Evolutionary conservation across 441 rosid species (phyloP).

Genomic region (Gossypium trilobum): DNA sequence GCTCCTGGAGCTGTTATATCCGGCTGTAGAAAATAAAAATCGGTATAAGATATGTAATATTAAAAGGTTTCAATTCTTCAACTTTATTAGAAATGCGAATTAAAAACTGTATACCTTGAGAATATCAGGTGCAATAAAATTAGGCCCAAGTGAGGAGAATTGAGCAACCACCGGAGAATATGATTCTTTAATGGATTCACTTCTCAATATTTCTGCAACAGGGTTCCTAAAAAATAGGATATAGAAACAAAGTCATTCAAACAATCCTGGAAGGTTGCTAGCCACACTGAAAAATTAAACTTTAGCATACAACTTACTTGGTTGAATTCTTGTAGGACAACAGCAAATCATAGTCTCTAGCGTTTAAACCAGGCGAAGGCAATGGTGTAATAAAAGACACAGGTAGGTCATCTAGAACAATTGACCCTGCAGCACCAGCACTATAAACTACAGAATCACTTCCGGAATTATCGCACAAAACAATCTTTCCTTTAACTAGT

Average conservation of each 20-base stretch:
- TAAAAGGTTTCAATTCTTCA: no score
- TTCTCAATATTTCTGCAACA: constrained; percentile 36
- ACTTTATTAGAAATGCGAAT: not conserved
- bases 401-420: not conserved
- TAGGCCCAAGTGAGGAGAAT: constrained; percentile 27
- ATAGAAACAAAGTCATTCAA: not conserved
- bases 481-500: constrained; percentile 37
- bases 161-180: constrained; percentile 21
- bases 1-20: constrained; percentile 50
- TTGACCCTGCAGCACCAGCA: constrained; percentile 30
- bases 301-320: constrained; percentile 22
- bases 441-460: not conserved
- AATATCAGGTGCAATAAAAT: constrained; percentile 21
- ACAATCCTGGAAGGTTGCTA: not conserved
- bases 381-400: constrained; percentile 9
- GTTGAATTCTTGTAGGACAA: constrained; percentile 21
- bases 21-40: constrained; percentile 20
- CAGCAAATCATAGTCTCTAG: constrained; percentile 30
- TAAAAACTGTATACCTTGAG: constrained; percentile 33
- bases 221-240: constrained; percentile 35
- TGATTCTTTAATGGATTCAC: constrained; percentile 22
- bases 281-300: not conserved
- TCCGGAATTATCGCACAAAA: constrained; percentile 14
- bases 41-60: not conserved
- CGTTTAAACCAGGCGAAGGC: constrained; percentile 21